Base-by-base conservation (phyloP, 306 rosid genomes). In the Vicia faba region DNA sequence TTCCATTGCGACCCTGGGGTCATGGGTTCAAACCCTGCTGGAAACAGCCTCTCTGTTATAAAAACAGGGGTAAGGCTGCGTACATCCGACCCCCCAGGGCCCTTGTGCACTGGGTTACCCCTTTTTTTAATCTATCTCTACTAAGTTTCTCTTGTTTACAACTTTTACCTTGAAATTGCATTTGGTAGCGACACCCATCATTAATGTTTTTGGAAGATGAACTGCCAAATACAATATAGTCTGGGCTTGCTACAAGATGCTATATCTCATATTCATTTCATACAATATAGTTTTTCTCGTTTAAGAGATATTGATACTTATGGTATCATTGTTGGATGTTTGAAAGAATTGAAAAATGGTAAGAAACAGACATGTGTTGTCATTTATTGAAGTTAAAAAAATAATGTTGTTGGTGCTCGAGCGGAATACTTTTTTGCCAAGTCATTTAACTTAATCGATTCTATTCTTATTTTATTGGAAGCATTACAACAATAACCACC, bases 261-360 rank as follows among this genome's bases (percentile, higher is more conserved):
- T 75, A 46, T 51, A 31, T 74, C 41, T 50, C 58, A 51, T 36
- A 43, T 48, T 46, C 11, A 16, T 57, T 28, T 72, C 4, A 31
- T 9, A 68, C 16, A 18, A 53, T 70, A 13, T 51, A 29, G 7
- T 18, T 29, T 33, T 8, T 63, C 31, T 53, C 43, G 58, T 53
- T 23, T 5, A 70, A 76, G 76, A 55, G 56, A 63, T 63, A 19
- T 63, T 35, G 29, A 35, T 76, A 40, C 64, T 67, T 59, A 40
- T 53, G 39, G 14, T 26, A 39, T 63, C 56, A 55, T 55, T 51
- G 29, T 56, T 55, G 59, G 58, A 55, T 70, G 68, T 40, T 55
- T 7, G 46, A 35, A 44, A 36, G 48, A 59, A 5, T 55, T 46
- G 50, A 62, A 29, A 49, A 53, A 40, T 2, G 14, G 36, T 7